Conservation (phyloP, 2,329 filamentous ascomycete species). For the Akanthomyces muscarius region DNA sequence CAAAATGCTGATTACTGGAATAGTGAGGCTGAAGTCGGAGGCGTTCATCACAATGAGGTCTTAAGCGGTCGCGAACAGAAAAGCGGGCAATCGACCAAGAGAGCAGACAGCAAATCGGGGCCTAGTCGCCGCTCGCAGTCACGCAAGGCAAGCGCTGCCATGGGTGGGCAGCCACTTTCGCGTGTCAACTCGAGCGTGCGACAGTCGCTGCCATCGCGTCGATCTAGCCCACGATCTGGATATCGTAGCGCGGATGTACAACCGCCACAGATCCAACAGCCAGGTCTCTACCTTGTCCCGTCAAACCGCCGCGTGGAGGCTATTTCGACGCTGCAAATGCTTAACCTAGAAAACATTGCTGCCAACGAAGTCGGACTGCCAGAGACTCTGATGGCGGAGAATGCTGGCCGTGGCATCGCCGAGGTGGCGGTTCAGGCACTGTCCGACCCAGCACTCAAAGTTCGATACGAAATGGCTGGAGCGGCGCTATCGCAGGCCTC, state of each 20-base stretch:
- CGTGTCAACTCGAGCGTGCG: constrained; percentile 47
- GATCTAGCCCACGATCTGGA: constrained; percentile 30
- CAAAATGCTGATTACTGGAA: constrained; percentile 62
- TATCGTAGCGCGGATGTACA: constrained; percentile 31
- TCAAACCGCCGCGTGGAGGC: constrained; percentile 57
- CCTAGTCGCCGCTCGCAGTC: constrained; percentile 50
- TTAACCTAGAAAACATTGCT: constrained; percentile 88
- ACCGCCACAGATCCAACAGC: constrained; percentile 31
- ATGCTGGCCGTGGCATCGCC: constrained; percentile 82
- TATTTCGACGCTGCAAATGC: constrained; percentile 75
- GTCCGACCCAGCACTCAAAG: constrained; percentile 56
- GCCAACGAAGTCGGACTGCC: constrained; percentile 81
- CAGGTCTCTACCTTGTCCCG: constrained; percentile 51
- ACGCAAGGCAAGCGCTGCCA: constrained; percentile 49
- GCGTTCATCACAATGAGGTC: constrained; percentile 38
- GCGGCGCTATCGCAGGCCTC: constrained; percentile 27
- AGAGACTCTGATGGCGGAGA: constrained; percentile 89
- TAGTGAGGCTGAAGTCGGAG: constrained; percentile 65
- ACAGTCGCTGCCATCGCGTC: constrained; percentile 29
- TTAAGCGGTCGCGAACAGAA: constrained; percentile 48
- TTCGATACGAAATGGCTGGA: constrained; percentile 44
- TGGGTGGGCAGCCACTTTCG: constrained; percentile 39
- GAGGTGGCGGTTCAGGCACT: constrained; percentile 73
- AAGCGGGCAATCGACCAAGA: constrained; percentile 46
- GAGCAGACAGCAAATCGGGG: constrained; percentile 51